A percentile compares a stretch with the other conserved stretches of the same genome.
These are phyloP conservation scores for Ammopiptanthus mongolicus DNA, from an alignment of 306 rosid species.

Conservation along the genomic window DNA sequence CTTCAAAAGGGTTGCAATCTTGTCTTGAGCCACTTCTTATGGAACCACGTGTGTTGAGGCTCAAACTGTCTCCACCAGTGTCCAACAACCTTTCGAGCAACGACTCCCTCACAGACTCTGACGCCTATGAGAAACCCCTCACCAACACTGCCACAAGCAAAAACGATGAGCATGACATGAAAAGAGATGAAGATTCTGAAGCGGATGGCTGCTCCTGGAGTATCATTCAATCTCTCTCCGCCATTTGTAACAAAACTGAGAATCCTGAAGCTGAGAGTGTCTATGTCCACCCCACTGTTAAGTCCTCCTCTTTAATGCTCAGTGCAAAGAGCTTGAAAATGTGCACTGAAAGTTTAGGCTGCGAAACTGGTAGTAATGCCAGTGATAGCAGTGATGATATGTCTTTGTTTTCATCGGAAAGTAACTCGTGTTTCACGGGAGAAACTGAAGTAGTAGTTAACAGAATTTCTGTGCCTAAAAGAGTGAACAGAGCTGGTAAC, in stretches of 20 bases:
- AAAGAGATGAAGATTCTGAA: background rate
- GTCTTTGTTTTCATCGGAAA: conserved; percentile 25
- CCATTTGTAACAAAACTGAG: background rate
- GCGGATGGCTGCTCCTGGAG: conserved; percentile 46
- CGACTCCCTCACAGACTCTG: background rate
- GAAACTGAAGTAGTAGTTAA: background rate
- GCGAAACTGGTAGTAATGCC: conserved; percentile 60
- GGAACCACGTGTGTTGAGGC: conserved; percentile 33
- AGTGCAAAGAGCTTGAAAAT: conserved; percentile 59
- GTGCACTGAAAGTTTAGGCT: conserved; percentile 77
- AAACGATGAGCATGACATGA: background rate
- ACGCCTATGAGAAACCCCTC: background rate
- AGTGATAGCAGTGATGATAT: conserved; percentile 21
- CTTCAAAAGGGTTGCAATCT: conserved; percentile 47
- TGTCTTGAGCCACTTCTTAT: conserved; percentile 26
- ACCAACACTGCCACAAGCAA: background rate
- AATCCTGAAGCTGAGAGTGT: conserved; percentile 13
- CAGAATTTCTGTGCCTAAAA: conserved; percentile 6
- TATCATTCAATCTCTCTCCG: conserved; percentile 41
- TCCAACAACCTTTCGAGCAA: background rate
- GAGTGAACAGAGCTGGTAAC: background rate
- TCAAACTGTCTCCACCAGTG: conserved; percentile 36
- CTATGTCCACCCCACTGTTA: conserved; percentile 53
- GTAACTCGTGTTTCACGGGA: background rate
- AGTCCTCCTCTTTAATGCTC: conserved; percentile 40